Percentiles rank a stretch among this genome's conserved stretches.
Conservation (phyloP, 768 basidiomycete species). For the Austroboletus eburneus region DNA sequence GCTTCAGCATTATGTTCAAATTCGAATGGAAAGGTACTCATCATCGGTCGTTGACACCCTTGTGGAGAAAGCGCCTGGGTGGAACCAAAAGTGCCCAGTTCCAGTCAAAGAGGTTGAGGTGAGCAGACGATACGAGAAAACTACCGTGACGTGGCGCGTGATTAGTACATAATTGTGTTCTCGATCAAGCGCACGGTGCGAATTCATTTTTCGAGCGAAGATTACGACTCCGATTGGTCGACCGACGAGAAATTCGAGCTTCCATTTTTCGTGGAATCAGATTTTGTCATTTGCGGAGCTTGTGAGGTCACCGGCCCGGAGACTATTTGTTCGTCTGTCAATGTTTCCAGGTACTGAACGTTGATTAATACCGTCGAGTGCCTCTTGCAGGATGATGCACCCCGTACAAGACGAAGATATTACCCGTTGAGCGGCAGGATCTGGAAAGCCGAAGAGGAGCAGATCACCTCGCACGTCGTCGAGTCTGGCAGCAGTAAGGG, state of each 20-base stretch:
- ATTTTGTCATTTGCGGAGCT: background rate
- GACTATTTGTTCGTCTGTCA: background rate
- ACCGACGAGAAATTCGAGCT: background rate
- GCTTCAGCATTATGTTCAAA: no score
- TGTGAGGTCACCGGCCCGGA: background rate
- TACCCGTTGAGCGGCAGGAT: no score
- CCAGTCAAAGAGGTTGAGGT: no score
- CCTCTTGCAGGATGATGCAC: background rate
- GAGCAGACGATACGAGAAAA: background rate
- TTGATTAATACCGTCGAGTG: background rate
- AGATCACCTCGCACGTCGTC: no score
- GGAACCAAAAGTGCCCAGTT: no score
- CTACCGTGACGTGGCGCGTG: background rate
- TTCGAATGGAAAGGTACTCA: background rate
- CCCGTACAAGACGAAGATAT: no score
- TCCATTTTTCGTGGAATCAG: background rate
- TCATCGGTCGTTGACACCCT: background rate
- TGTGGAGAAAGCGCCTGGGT: background rate
- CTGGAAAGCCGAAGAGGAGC: no score
- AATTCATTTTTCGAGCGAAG: no score
- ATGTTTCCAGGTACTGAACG: background rate
- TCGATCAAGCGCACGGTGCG: conserved; percentile 22
- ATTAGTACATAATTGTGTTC: conserved; percentile 1
- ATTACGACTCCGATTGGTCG: background rate
- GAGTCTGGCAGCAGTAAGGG: no score